Evolutionary conservation across 2,329 filamentous ascomycete species (phyloP).

Genomic region (Aspergillus thermomutatus): DNA sequence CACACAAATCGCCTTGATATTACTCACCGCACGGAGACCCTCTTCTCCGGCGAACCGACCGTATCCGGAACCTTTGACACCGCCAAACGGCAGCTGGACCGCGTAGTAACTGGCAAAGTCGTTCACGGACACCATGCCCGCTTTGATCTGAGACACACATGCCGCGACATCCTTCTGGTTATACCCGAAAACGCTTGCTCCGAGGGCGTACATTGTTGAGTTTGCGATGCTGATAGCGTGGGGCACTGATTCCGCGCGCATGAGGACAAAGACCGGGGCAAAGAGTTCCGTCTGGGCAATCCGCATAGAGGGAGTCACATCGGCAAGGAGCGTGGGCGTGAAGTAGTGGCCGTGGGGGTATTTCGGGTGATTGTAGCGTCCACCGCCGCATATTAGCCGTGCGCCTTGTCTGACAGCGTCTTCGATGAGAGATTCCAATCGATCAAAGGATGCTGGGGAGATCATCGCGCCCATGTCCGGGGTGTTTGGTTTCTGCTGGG

Average conservation of each 20-base stretch:
- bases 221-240: conserved; percentile 78
- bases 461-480: conserved; percentile 86
- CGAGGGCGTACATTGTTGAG: conserved; percentile 78
- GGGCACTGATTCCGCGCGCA: conserved; percentile 65
- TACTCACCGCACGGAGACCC: conserved; percentile 79
- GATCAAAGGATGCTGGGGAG: conserved; percentile 70
- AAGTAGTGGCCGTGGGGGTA: conserved; percentile 87
- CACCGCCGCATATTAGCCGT: conserved; percentile 75
- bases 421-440: conserved; percentile 71
- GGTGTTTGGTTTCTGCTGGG: conserved; percentile 22
- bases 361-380: conserved; percentile 65
- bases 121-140: conserved; percentile 92
- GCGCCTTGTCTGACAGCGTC: conserved; percentile 79
- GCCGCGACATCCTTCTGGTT: conserved; percentile 59
- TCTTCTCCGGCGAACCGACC: conserved; percentile 90
- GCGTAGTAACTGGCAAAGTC: conserved; percentile 94
- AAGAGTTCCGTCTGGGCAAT: conserved; percentile 93
- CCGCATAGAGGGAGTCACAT: conserved; percentile 79
- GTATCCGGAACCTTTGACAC: conserved; percentile 84
- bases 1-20: conserved; percentile 79
- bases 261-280: conserved; percentile 81
- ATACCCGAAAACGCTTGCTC: conserved; percentile 80
- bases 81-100: conserved; percentile 91
- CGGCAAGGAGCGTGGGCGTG: conserved; percentile 80
- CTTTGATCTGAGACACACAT: conserved; percentile 66